Evolutionary conservation across 805 yeast genomes (phyloP).

Genomic region (Ogataea glucozyma): DNA sequence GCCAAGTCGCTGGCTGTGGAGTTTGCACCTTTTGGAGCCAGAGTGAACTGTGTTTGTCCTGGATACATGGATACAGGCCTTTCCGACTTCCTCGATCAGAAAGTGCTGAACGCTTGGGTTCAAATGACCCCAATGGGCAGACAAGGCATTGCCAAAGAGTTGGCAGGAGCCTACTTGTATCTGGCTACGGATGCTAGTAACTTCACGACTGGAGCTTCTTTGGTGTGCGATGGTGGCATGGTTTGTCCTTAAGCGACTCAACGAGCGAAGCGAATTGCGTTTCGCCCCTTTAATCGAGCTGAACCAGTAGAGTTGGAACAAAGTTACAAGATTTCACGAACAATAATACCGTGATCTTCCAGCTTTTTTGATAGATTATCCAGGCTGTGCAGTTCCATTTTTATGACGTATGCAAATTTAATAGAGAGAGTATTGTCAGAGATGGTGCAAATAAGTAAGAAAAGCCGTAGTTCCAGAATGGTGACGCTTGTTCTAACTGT

Average conservation of each 20-base stretch:
- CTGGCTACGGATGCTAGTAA: conserved; percentile 54
- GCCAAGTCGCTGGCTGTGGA: conserved; percentile 50
- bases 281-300: too few relatives aligned
- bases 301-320: too few relatives aligned
- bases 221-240: conserved; percentile 56
- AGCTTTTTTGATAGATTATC: too few relatives aligned
- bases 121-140: conserved; percentile 47
- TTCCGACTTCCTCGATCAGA: conserved; percentile 33
- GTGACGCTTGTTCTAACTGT: too few relatives aligned
- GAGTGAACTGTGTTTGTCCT: conserved; percentile 54
- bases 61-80: conserved; percentile 54
- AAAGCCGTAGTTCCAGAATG: too few relatives aligned
- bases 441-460: too few relatives aligned
- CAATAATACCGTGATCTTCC: too few relatives aligned
- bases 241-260: conserved; percentile 24
- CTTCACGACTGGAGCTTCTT: conserved; percentile 51
- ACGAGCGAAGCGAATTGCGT: too few relatives aligned
- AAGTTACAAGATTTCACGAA: too few relatives aligned
- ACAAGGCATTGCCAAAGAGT: conserved; percentile 51
- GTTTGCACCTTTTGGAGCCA: conserved; percentile 47
- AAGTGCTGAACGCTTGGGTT: conserved; percentile 33
- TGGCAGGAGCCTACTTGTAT: conserved; percentile 54
- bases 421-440: too few relatives aligned
- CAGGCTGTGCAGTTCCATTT: too few relatives aligned
- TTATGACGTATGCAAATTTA: too few relatives aligned